phyloP scores from a whole-genome alignment of 2,329 filamentous ascomycete species.

The Ploettnerulaceae sp. region DNA sequence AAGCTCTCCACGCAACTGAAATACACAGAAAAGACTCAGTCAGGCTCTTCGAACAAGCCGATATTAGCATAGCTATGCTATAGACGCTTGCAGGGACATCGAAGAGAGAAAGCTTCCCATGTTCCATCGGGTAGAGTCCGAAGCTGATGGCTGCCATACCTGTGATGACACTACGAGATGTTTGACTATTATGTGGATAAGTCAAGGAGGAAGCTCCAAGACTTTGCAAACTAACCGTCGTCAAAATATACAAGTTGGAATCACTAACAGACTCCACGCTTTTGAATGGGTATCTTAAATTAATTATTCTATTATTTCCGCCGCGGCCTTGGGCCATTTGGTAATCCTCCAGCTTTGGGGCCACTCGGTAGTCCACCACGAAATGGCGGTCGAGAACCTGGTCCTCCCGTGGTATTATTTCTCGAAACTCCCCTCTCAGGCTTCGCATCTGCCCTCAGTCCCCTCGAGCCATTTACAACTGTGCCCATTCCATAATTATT shows the following conservation, averaged over 20 bases:
- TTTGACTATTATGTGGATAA: background rate
- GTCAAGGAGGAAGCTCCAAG: too few species aligned
- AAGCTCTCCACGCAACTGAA: too few species aligned
- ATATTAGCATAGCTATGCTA: background rate
- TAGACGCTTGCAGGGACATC: background rate
- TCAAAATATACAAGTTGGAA: too few species aligned
- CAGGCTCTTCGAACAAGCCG: background rate
- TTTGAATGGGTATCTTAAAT: too few species aligned
- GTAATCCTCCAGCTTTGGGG: slow-evolving; percentile 4
- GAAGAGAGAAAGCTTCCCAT: background rate
- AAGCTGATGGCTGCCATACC: background rate
- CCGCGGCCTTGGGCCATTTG: slow-evolving; percentile 2
- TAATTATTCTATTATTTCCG: background rate
- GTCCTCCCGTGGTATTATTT: slow-evolving; percentile 3
- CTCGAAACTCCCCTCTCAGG: slow-evolving; percentile 4
- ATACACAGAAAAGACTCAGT: background rate
- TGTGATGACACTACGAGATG: background rate
- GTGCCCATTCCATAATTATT: background rate
- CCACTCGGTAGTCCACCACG: slow-evolving; percentile 3
- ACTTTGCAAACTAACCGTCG: too few species aligned
- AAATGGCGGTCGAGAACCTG: background rate
- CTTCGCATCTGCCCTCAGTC: background rate
- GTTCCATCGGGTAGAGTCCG: background rate
- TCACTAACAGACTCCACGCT: too few species aligned
- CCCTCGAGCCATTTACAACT: background rate